Conservation (phyloP, 1,139 yeast species). For the Taphrina flavorubra region DNA sequence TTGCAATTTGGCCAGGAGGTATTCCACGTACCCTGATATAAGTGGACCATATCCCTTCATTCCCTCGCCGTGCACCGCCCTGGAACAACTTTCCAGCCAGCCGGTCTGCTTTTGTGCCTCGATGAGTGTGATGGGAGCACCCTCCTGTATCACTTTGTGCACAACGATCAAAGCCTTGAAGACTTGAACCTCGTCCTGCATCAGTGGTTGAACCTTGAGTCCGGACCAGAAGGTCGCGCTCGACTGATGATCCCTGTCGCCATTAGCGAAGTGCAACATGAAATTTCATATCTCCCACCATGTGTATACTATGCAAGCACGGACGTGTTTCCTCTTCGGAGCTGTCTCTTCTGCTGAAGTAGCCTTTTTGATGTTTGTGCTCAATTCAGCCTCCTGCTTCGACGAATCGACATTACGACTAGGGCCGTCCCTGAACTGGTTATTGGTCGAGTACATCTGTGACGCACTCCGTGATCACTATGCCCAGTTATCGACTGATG, state of each 20-base stretch:
- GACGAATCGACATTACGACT: slow-evolving; percentile 38
- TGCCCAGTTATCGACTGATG: too few species aligned
- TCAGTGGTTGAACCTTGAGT: slow-evolving; percentile 78
- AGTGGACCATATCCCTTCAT: slow-evolving; percentile 67
- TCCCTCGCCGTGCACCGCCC: slow-evolving; percentile 51
- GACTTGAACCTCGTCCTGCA: slow-evolving; percentile 78
- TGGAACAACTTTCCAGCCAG: slow-evolving; percentile 64
- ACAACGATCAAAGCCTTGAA: slow-evolving; percentile 87
- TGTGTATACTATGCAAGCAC: slow-evolving; percentile 47
- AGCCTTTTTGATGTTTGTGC: slow-evolving; percentile 80
- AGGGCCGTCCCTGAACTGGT: slow-evolving; percentile 40
- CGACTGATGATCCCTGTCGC: slow-evolving; percentile 91
- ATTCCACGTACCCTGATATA: slow-evolving; percentile 76
- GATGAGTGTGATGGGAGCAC: slow-evolving; percentile 81
- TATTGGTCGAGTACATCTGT: slow-evolving; percentile 36
- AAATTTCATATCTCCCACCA: slow-evolving; percentile 14
- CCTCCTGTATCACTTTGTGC: slow-evolving; percentile 95
- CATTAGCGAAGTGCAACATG: slow-evolving; percentile 51
- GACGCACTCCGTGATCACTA: background rate
- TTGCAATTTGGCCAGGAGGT: slow-evolving; percentile 71
- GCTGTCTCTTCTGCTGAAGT: slow-evolving; percentile 86
- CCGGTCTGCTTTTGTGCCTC: slow-evolving; percentile 78
- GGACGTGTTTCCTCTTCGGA: slow-evolving; percentile 92
- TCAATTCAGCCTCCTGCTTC: slow-evolving; percentile 50
- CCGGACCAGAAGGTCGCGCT: slow-evolving; percentile 87